These are phyloP conservation scores for Boechera retrofracta DNA, from an alignment of 345 rosid genomes.

Conservation along the genomic window DNA sequence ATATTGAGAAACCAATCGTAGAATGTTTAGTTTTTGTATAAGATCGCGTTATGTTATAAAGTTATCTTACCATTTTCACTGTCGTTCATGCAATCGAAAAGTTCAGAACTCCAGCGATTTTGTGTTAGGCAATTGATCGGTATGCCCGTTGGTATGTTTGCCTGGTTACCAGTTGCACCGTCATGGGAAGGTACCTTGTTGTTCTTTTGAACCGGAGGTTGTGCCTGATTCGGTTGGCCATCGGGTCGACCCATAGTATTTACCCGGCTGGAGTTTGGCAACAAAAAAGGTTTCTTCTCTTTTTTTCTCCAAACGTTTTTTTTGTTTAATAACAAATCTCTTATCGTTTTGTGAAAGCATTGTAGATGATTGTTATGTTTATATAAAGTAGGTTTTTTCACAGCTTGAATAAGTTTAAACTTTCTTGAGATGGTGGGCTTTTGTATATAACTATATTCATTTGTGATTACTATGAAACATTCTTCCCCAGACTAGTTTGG, in stretches of 20 bases:
- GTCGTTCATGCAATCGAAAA: conserved; percentile 74
- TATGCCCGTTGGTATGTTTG: conserved; percentile 24
- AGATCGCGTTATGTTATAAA: not conserved
- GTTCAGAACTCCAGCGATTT: conserved; percentile 56
- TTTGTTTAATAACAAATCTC: not conserved
- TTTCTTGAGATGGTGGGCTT: conserved; percentile 8
- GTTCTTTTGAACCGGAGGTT: conserved; percentile 12
- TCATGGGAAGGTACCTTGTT: not conserved
- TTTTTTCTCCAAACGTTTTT: not conserved
- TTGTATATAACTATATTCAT: conserved; percentile 14
- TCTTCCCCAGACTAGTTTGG: not conserved
- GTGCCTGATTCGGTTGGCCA: conserved; percentile 16
- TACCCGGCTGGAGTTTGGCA: not conserved
- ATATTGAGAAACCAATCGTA: not conserved
- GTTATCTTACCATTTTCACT: conserved; percentile 57
- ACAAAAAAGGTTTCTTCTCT: not conserved
- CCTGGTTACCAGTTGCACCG: not conserved
- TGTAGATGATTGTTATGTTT: conserved; percentile 4
- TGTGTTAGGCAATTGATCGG: conserved; percentile 26
- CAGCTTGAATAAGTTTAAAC: conserved; percentile 12
- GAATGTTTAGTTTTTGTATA: not conserved
- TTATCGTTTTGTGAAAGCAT: not conserved
- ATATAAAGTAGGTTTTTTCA: conserved; percentile 5
- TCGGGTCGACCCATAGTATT: conserved; percentile 29
- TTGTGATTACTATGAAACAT: not conserved